A percentile compares a stretch with the other conserved stretches of the same genome.
Evolutionary conservation across 257 asterid species (phyloP).

Genomic region (Voacanga thouarsii): DNA sequence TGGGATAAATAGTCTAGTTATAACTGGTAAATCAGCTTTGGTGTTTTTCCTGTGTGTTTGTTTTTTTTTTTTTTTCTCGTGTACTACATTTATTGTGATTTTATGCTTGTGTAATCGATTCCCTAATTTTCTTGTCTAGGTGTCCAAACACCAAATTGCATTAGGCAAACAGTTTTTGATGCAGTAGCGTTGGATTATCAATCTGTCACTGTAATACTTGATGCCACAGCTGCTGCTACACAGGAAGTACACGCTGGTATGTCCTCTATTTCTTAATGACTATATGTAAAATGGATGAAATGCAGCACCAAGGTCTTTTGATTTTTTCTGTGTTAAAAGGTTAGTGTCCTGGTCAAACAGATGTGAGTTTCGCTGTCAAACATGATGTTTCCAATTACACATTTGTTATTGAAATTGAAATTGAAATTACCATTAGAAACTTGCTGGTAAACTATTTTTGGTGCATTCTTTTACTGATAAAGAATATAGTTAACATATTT

Average conservation of each 20-base stretch:
- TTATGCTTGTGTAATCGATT: neutral
- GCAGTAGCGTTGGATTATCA: conserved; percentile 76
- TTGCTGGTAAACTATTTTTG: neutral
- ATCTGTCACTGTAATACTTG: conserved; percentile 56
- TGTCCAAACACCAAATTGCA: conserved; percentile 93
- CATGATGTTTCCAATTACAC: neutral
- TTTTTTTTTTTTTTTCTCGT: neutral
- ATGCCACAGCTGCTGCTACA: conserved; percentile 92
- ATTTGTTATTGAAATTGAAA: neutral
- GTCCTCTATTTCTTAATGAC: conserved; percentile 5
- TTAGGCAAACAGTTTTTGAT: conserved; percentile 82
- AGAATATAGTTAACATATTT: neutral
- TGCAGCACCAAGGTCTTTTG: neutral
- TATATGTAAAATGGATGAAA: neutral
- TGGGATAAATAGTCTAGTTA: conserved; percentile 47
- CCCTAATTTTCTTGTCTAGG: conserved; percentile 35
- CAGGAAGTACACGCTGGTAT: conserved; percentile 72
- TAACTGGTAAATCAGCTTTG: conserved; percentile 46
- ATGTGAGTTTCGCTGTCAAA: neutral
- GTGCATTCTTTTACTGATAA: neutral
- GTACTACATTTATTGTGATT: neutral
- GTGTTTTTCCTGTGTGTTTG: neutral
- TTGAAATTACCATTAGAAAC: neutral
- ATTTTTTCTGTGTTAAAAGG: neutral
- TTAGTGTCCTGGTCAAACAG: neutral